Conservation (phyloP, 2,329 filamentous ascomycete species). For the Acarospora socialis region DNA sequence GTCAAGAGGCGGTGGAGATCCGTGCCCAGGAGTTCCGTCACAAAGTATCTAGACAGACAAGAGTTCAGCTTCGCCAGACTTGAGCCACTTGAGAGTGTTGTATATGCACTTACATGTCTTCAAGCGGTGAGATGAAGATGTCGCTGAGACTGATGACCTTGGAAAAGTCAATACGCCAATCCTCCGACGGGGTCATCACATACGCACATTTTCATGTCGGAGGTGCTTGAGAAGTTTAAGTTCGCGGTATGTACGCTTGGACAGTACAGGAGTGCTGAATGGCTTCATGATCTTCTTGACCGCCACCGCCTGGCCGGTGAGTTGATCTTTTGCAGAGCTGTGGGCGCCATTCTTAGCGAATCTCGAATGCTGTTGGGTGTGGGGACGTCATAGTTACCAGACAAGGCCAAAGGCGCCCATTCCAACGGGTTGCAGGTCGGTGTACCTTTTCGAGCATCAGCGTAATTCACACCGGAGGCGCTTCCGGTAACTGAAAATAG, state of each 20-base stretch:
- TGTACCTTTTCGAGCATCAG: conserved; percentile 52
- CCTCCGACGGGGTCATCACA: not conserved
- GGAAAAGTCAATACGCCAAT: conserved; percentile 8
- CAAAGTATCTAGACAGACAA: conserved; percentile 60
- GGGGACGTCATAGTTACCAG: conserved; percentile 48
- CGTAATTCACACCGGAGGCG: conserved; percentile 5
- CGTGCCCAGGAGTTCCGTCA: conserved; percentile 92
- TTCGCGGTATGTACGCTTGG: conserved; percentile 95
- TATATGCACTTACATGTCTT: conserved; percentile 69
- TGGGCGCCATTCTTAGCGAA: conserved; percentile 3
- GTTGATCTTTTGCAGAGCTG: conserved; percentile 94
- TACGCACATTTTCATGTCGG: conserved; percentile 79
- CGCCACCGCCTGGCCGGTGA: conserved; percentile 90
- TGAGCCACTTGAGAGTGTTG: not conserved
- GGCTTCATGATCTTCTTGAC: conserved; percentile 99
- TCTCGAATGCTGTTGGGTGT: not conserved
- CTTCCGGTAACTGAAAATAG: conserved; percentile 7
- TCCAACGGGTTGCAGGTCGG: conserved; percentile 92
- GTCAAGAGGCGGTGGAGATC: conserved; percentile 92
- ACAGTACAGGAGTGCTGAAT: conserved; percentile 96
- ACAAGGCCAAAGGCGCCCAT: conserved; percentile 99
- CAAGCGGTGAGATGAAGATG: conserved; percentile 97
- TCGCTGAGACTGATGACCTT: conserved; percentile 96
- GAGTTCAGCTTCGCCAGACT: conserved; percentile 8
- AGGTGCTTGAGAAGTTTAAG: conserved; percentile 95